Base-by-base conservation (phyloP, 1,284 basidiomycete species). In the Cerioporus squamosus region DNA sequence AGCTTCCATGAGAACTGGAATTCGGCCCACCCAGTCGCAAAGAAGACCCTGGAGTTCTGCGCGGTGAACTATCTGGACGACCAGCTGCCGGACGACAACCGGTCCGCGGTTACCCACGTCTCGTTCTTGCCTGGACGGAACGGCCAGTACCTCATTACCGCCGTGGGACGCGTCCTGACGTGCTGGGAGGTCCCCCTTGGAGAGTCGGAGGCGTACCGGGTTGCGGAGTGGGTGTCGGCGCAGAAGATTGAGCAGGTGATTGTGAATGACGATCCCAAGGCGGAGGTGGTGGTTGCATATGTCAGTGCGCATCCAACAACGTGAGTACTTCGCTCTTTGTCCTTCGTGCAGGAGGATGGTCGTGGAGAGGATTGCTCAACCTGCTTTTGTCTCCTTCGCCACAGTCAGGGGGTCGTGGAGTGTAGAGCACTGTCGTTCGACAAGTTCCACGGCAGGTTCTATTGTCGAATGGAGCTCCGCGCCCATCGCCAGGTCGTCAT, bases 121-220 rank as follows among this genome's bases (percentile, higher is more conserved):
- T 55, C 67, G 14, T 76, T 77, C 62, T 61, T 74, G n/a, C 64
- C 70, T 4, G 74, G 73, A 17, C 58, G 62, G 44, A 70, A 73
- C 53, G 75, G 74, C 33, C 67, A 75, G 55, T 71, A 71, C 52
- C 54, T 77, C 18, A 57, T 77, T 17, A 71, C 73, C 1, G 67
- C 68, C 29, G 66, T 70, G 22, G 58, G 68, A 33, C 55, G 63
- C 29, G 58, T 65, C 14, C 60, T 67, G 55, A 71, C 66, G 40
- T 75, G 72, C 60, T 77, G 75, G 75, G 75, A 77, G 63, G 65
- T 76, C 9, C 74, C 75, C 3, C 68, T 76, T 5, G 70, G 69
- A 10, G 71, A 72, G 20, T 65, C 70, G 17, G 68, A 69, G 48
- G 72, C 70, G 42, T 75, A 73, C 50, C 56, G 66, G 3, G 62